Conservation (phyloP, 495 filamentous ascomycete species). For the Usnea hakonensis region DNA sequence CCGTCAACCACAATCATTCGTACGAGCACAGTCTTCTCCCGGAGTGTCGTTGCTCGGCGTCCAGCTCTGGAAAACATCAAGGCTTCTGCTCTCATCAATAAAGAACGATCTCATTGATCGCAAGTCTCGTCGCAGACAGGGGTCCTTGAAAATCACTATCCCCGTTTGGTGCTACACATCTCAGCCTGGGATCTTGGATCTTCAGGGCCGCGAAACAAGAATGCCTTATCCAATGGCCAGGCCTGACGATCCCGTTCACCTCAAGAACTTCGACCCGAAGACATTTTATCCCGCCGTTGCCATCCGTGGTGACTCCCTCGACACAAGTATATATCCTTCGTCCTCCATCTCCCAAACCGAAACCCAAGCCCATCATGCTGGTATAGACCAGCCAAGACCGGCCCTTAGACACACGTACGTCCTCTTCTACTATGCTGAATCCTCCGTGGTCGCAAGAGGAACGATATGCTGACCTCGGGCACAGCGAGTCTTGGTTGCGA, state of each 20-base stretch:
- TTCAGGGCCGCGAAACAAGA: background rate
- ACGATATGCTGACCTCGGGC: background rate
- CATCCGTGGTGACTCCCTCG: slow-evolving; percentile 14
- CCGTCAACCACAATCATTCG: slow-evolving; percentile 9
- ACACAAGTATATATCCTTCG: slow-evolving; percentile 12
- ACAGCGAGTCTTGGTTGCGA: slow-evolving; percentile 37
- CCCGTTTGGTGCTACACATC: background rate
- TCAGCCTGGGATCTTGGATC: background rate
- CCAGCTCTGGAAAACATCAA: background rate
- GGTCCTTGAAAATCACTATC: background rate
- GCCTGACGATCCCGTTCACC: slow-evolving; percentile 9
- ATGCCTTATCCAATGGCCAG: slow-evolving; percentile 13
- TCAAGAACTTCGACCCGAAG: slow-evolving; percentile 21
- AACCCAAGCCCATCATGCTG: background rate
- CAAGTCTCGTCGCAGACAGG: background rate
- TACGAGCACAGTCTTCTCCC: slow-evolving; percentile 1
- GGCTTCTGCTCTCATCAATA: background rate
- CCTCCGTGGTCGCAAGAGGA: background rate
- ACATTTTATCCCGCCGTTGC: slow-evolving; percentile 21
- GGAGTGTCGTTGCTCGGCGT: background rate
- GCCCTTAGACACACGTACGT: slow-evolving; percentile 12
- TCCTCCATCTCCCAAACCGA: slow-evolving; percentile 10
- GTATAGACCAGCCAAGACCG: background rate
- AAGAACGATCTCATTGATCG: background rate
- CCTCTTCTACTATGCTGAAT: background rate